Conservation (phyloP, 768 basidiomycete species). For the Mycena latifolia region DNA sequence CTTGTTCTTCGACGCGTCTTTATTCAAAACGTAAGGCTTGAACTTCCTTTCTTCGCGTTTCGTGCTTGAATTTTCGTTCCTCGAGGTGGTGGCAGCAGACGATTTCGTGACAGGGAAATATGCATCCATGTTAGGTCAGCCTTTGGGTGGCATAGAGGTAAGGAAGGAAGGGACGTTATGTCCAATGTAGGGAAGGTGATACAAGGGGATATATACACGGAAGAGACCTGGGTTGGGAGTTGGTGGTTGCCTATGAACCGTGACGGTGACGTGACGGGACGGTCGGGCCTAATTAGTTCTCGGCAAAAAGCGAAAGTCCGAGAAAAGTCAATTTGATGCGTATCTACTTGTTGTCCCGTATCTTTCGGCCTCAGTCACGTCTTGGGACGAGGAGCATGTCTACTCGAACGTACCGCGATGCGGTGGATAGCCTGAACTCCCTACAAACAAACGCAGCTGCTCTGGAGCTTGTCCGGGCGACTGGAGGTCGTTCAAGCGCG, state of each 20-base stretch:
- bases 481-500: conserved; percentile 69
- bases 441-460: conserved; percentile 96
- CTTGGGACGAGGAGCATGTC: conserved; percentile 60
- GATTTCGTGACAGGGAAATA: conserved; percentile 41
- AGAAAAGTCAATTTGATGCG: no score
- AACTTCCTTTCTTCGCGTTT: conserved; percentile 34
- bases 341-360: conserved; percentile 39
- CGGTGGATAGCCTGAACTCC: conserved; percentile 79
- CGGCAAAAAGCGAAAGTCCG: no score
- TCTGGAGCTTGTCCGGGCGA: conserved; percentile 84
- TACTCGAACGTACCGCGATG: conserved; percentile 76
- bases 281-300: no score
- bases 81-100: conserved; percentile 21
- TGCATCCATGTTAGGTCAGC: conserved; percentile 36
- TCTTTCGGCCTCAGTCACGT: conserved; percentile 31
- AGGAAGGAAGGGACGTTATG: conserved; percentile 25
- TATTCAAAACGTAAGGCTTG: conserved; percentile 31
- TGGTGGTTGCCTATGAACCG: no score
- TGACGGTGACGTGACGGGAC: no score
- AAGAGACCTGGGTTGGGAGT: not conserved
- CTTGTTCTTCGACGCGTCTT: conserved; percentile 17
- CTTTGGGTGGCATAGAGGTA: conserved; percentile 20
- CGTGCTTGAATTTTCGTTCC: conserved; percentile 14
- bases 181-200: conserved; percentile 9
- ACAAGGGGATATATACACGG: conserved; percentile 25